Evolutionary conservation across 2,329 filamentous ascomycete species (phyloP).

Genomic region (Mariannaea elegans): DNA sequence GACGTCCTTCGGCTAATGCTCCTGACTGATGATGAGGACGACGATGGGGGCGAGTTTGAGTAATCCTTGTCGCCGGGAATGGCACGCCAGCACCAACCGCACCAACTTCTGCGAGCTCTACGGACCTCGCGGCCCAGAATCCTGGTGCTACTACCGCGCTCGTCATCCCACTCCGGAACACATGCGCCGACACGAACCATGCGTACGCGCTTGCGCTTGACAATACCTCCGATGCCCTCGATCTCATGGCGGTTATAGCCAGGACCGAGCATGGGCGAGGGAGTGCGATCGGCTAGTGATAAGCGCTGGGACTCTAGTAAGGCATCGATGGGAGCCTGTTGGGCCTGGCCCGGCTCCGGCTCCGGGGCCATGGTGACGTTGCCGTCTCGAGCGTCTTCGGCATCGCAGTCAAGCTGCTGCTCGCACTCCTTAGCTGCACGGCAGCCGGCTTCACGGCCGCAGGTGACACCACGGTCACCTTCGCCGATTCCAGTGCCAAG

Average conservation of each 20-base stretch:
- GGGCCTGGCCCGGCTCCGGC: slow-evolving; percentile 24
- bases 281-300: slow-evolving; percentile 49
- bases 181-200: slow-evolving; percentile 83
- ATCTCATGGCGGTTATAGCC: slow-evolving; percentile 90
- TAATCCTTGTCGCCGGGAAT: slow-evolving; percentile 66
- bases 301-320: slow-evolving; percentile 44
- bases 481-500: slow-evolving; percentile 89
- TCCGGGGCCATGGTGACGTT: slow-evolving; percentile 31
- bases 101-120: slow-evolving; percentile 81
- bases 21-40: slow-evolving; percentile 36
- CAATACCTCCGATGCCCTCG: slow-evolving; percentile 85
- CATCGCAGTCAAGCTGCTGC: slow-evolving; percentile 86
- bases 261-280: slow-evolving; percentile 64
- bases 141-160: slow-evolving; percentile 66
- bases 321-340: slow-evolving; percentile 33
- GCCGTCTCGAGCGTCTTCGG: slow-evolving; percentile 71
- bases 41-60: slow-evolving; percentile 36
- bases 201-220: slow-evolving; percentile 89
- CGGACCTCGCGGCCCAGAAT: slow-evolving; percentile 76
- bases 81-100: slow-evolving; percentile 87
- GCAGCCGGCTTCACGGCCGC: slow-evolving; percentile 80
- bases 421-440: slow-evolving; percentile 80
- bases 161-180: slow-evolving; percentile 87
- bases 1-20: slow-evolving; percentile 34
- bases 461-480: slow-evolving; percentile 87